Evolutionary conservation across 139 green algal genomes (phyloP), one percentile per base, ranked within the genome.

Genomic region (Chlamydomonas urium): DNA sequence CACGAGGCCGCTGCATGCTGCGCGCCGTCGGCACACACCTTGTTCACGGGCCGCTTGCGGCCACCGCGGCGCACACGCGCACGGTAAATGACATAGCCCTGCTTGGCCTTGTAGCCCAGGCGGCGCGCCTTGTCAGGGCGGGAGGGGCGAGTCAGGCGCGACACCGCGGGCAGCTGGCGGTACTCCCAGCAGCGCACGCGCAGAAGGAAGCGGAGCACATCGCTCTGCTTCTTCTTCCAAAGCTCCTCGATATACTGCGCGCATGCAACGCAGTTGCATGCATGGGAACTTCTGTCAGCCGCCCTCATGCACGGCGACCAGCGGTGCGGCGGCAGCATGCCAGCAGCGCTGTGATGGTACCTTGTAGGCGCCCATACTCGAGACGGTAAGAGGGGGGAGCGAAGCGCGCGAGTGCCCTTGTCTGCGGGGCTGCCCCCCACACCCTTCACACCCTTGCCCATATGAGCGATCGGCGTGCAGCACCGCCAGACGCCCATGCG

Each of bases 141-240:
- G 26, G 88, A 92, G 26, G 96, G 96, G 36, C 87, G 77, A 35
- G 76, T 90, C 81, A 97, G 73, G 69, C 96, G 90, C 38, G 92
- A 79, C 67, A 99, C 92, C 69, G 83, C 82, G 50, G 92, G 92
- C 79, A 97, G 77, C 88, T 99, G 96, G 42, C 96, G 36, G 89
- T 92, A 99, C 90, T 99, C 95, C 96, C 96, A 99, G 89, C 93
- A 98, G 8, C 96, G 87, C n/a, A 99, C 90, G 71, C 96, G 93
- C 66, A 98, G 91, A 69, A 99, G 82, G 86, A 98, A 99, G 73
- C 95, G 93, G 57, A 99, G 79, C 71, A 98, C 94, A 93, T 99
- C 96, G 76, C 87, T 96, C 90, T 99, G 96, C 91, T 99, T 99
- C 85, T 93, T 94, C 81, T 92, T 90, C 90, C 89, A 98, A 26